Conservation (phyloP, 345 rosid species). For the Gossypium herbaceum region DNA sequence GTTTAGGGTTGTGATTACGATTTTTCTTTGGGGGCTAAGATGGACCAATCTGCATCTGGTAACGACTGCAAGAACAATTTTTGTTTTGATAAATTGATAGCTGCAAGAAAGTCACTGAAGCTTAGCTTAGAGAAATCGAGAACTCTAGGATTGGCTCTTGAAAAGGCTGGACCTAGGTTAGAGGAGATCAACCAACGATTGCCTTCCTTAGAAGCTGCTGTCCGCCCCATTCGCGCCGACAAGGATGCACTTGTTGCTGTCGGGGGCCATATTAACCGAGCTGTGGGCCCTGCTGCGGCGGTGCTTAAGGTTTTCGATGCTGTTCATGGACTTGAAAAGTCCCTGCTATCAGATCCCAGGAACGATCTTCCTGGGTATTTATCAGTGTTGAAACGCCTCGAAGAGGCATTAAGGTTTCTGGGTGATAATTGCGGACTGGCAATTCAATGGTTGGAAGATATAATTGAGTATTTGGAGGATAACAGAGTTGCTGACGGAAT, state of each 20-base stretch:
- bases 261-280: conserved; percentile 94
- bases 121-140: conserved; percentile 79
- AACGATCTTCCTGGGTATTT: conserved; percentile 78
- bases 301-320: conserved; percentile 99
- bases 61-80: conserved; percentile 10
- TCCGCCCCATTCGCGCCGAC: conserved; percentile 89
- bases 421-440: conserved; percentile 97
- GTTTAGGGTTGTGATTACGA: conserved; percentile 5
- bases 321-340: conserved; percentile 91
- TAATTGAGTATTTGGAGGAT: conserved; percentile 92
- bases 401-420: conserved; percentile 88
- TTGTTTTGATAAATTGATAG: conserved; percentile 47
- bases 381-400: conserved; percentile 75
- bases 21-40: conserved; percentile 22
- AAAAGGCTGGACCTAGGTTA: conserved; percentile 65
- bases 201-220: conserved; percentile 73
- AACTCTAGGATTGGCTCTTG: conserved; percentile 51
- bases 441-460: conserved; percentile 98
- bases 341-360: conserved; percentile 76
- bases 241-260: conserved; percentile 79
- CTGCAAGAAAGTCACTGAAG: conserved; percentile 67
- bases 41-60: conserved; percentile 40
- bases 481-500: conserved; percentile 69
- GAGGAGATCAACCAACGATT: conserved; percentile 73
- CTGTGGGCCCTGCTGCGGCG: conserved; percentile 97